Percentiles rank a stretch among this genome's conserved stretches.
Evolutionary conservation across 2,329 filamentous ascomycete genomes (phyloP).

Genomic region (Gnomoniopsis sp.): DNA sequence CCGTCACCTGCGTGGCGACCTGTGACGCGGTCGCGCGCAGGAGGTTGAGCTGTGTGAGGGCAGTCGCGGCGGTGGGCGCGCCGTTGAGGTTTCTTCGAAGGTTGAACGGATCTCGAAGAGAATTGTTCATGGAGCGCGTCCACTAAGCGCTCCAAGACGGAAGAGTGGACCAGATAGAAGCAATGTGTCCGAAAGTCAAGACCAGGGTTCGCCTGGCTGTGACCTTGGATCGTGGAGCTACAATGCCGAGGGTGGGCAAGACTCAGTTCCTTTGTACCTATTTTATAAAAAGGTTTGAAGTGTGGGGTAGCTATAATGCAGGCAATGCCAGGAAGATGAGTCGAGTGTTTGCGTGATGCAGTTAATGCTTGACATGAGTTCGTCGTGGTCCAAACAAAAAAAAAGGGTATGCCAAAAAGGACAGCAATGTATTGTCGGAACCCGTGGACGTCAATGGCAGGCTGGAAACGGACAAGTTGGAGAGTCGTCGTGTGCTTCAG

Average conservation of each 20-base stretch:
- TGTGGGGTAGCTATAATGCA: background rate
- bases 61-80: conserved; percentile 28
- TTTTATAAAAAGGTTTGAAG: background rate
- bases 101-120: conserved; percentile 20
- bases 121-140: conserved; percentile 18
- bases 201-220: background rate
- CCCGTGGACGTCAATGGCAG: too few relatives aligned
- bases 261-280: conserved; percentile 2
- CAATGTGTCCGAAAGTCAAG: conserved; percentile 17
- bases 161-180: background rate
- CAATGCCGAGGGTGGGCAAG: background rate
- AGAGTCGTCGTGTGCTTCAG: background rate
- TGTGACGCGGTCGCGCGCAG: conserved; percentile 46
- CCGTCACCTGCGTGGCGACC: conserved; percentile 31
- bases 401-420: conserved; percentile 1
- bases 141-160: background rate
- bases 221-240: conserved; percentile 5
- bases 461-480: background rate
- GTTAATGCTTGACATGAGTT: background rate
- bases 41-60: conserved; percentile 33
- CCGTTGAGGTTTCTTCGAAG: conserved; percentile 37
- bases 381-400: background rate
- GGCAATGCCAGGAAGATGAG: too few relatives aligned
- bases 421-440: conserved; percentile 3
- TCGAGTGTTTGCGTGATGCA: background rate